Evolutionary conservation across 106 monocot species (phyloP), one percentile per base, ranked within the genome.

Genomic region (Phalaenopsis equestris): DNA sequence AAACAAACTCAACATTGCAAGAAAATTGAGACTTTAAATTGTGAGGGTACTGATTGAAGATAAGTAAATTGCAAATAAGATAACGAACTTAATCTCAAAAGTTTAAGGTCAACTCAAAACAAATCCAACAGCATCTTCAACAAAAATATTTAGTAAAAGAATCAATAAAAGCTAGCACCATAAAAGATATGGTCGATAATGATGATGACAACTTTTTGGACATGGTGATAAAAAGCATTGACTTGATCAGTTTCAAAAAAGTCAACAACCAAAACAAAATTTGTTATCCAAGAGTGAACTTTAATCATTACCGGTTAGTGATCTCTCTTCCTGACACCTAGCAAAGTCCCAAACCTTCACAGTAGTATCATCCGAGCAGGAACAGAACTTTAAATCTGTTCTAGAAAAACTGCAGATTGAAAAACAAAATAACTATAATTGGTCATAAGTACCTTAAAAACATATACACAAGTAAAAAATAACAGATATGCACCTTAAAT

Each of bases 341-440:
- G 94, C 97, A 83, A 98, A 98, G 80, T 98, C 97, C 97, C 97
- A 98, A 46, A 98, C 92, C 81, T 98, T 98, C 74, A 98, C 86
- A 80, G 97, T 92, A 36, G 94, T 94, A 77, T 98, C 97, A 83
- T 98, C 94, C 45, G 97, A 98, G 77, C 97, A 98, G 43, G 97
- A 98, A 81, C 97, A 98, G 47, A 98, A 98, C 84, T 98, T 98
- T 81, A 98, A 83, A 88, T 98, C 97, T 47, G 94, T 98, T 79
- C 89, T 86, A 78, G 84, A 94, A 85, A 98, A 98, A 86, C 94
- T 98, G 90, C 78, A 76, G 6, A 79, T 80, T 8, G 77, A 56
- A 76, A 82, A 8, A 67, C 56, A 30, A 30, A 41, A 77, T 17
- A 73, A 82, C 30, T 24, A 36, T 2, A 30, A 57, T 41, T 8